Evolutionary conservation across 345 rosid species (phyloP).

Genomic region (Kernera saxatilis): DNA sequence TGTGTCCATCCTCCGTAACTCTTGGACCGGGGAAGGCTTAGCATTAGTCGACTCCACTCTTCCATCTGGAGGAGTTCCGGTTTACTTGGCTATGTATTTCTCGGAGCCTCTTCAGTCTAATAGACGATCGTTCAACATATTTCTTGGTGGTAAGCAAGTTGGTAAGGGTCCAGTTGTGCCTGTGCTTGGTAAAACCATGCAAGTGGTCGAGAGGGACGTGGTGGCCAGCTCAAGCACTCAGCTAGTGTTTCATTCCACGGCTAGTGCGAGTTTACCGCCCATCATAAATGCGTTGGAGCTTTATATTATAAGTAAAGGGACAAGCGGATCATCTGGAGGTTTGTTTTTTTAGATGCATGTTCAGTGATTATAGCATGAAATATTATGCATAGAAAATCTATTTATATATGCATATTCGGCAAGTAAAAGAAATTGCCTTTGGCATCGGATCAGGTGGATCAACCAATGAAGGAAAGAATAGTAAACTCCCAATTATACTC

Average conservation of each 20-base stretch:
- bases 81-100: constrained; percentile 28
- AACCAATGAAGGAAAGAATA: background rate
- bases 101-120: background rate
- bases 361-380: no score
- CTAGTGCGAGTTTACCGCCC: background rate
- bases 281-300: constrained; percentile 22
- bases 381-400: no score
- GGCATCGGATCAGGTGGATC: background rate
- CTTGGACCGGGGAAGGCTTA: background rate
- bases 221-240: background rate
- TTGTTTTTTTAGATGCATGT: background rate
- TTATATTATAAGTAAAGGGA: constrained; percentile 16
- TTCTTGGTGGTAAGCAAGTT: background rate
- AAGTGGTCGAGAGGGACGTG: constrained; percentile 19
- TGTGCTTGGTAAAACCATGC: background rate
- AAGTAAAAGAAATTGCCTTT: background rate
- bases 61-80: background rate
- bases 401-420: no score
- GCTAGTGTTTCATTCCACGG: background rate
- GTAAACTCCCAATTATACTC: constrained; percentile 9
- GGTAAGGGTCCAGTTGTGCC: background rate
- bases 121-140: constrained; percentile 14
- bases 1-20: background rate
- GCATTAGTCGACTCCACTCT: background rate
- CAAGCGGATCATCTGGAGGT: background rate